Evolutionary conservation across 768 basidiomycete genomes (phyloP), one percentile per base, ranked within the genome.

Genomic region (Boletellus ananas): DNA sequence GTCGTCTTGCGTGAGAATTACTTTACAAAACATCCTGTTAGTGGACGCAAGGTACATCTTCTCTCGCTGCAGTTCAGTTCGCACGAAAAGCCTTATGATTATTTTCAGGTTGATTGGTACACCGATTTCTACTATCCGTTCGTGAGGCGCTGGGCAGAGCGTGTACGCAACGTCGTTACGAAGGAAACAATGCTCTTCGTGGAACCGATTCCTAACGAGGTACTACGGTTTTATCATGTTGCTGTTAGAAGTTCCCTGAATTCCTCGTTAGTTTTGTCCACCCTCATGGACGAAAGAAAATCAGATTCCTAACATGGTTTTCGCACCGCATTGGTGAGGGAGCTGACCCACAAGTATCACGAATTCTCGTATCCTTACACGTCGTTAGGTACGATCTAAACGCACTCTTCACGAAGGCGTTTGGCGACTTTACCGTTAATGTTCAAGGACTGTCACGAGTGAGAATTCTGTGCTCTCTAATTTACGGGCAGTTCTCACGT

Each of bases 121-220:
- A 80, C 72, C 10, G 89, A 94, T 64, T 90, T 81, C 55, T 94
- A 90, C 68, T 90, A 77, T 64, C 90, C 90, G 0, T 84, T 94
- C 61, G 61, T 87, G 51, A 74, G 76, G 48, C 71, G 72, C 36
- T 94, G 92, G 87, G 77, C 79, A 12, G 72, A 78, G 38, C 70
- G 81, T 25, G 79, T 91, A 11, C 75, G 79, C 33, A 62, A 62
- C 17, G 71, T 73, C 9, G 69, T 76, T 5, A 69, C 77, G 1
- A 69, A 68, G 4, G 74, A 80, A 6, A 86, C 85, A 58, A 69
- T 88, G 47, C 66, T 86, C 0, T 90, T 95, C 56, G 76, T 85
- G 1, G 95, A 95, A 58, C 79, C 86, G 16, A 87, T 99, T 55
- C 95, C 96, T 7, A 99, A 99, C 58, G 95, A 99, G 74, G 91